Evolutionary conservation across 768 basidiomycete species (phyloP), one percentile per base, ranked within the genome.

Genomic region (Lanmaoa rubissima): DNA sequence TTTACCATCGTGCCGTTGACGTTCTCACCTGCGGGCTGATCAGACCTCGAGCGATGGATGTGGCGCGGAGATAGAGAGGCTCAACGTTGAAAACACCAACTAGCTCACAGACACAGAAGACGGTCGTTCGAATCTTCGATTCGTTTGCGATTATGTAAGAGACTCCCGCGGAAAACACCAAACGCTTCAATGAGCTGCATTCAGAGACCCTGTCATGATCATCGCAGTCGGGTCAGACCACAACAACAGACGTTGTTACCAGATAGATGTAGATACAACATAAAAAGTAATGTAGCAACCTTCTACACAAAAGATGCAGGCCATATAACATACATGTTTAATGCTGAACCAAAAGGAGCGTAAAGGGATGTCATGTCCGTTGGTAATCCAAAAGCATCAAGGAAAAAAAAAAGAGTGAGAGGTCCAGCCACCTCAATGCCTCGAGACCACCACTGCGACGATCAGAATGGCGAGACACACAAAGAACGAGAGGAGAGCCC

Each of bases 401-500:
- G 19, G 38, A 34, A n/a, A n/a, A n/a, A n/a, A n/a, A 40, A 24
- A 21, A 34, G n/a, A 13, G 28, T 28, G 28, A 16, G n/a, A 34
- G 53, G 56, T 11, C 55, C 60, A 53, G 54, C 54, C 51, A 44
- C 32, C 48, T 71, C 62, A 73, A 19, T 42, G 64, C 38, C 43
- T 66, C 42, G 61, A 59, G 21, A 61, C 51, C 38, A 71, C 58
- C 19, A 73, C 44, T 8, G 59, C 57, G 24, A 63, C 54, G 8
- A 68, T 69, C 5, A 70, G 55, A 34, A 71, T 64, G 5, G 64
- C 68, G 41, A 80, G 63, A 53, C 80, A 63, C 26, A 75, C 50
- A 51, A 75, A 61, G 45, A 88, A 69, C 26, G 76, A 71, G 19
- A 80, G 36, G 34, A 86, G 73, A 1, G 87, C 86, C 59, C 66